phyloP scores from a whole-genome alignment of 2,329 filamentous ascomycete species.

The Paracoccidioides lutzii region DNA sequence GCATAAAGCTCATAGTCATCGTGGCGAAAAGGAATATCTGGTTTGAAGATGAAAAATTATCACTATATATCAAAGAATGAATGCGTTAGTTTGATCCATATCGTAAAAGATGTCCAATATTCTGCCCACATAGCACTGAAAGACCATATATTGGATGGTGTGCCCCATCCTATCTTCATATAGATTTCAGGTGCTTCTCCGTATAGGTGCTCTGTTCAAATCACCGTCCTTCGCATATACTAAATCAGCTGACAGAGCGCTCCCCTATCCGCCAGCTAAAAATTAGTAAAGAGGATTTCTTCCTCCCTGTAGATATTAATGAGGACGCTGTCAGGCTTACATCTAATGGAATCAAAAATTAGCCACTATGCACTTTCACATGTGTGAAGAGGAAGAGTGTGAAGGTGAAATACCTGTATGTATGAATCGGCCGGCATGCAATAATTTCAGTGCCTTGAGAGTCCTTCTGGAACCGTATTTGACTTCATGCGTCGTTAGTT shows the following conservation, averaged over 20 bases:
- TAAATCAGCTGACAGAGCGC: constrained; percentile 10
- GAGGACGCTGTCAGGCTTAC: constrained; percentile 16
- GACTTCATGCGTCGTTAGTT: constrained; percentile 13
- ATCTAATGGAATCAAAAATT: constrained; percentile 8
- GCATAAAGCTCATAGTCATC: constrained; percentile 5
- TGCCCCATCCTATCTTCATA: constrained; percentile 14
- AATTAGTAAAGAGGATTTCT: constrained; percentile 11
- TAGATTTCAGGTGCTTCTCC: constrained; percentile 16
- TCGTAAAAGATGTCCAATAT: neutral
- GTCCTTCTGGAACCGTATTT: constrained; percentile 11
- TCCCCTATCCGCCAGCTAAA: constrained; percentile 16
- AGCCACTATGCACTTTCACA: constrained; percentile 8
- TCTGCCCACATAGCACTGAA: constrained; percentile 9
- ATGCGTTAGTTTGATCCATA: neutral
- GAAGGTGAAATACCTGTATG: constrained; percentile 12
- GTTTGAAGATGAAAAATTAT: constrained; percentile 7
- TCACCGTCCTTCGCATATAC: constrained; percentile 10
- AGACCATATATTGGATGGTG: constrained; percentile 19
- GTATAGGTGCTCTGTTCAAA: constrained; percentile 14
- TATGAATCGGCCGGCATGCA: constrained; percentile 12
- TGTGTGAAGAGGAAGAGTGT: constrained; percentile 8
- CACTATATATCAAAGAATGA: constrained; percentile 3
- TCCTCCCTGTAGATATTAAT: constrained; percentile 11
- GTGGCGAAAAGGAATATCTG: constrained; percentile 3
- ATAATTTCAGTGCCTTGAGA: constrained; percentile 9